Conservation (phyloP, 2,329 filamentous ascomycete species). For the Paecilomyces fulvus region DNA sequence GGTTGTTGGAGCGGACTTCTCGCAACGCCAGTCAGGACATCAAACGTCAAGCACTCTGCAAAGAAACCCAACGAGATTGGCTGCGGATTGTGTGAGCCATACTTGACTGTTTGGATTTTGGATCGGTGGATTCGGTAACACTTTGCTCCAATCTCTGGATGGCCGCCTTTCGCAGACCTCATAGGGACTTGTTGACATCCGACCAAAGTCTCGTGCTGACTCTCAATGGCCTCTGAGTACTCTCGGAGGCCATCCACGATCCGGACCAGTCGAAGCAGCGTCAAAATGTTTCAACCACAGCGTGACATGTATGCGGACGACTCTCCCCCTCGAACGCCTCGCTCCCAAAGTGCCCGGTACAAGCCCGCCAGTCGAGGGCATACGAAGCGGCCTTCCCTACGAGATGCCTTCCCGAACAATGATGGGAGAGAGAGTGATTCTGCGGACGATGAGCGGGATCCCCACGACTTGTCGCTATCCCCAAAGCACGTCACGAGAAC, state of each 20-base stretch:
- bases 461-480: slow-evolving; percentile 75
- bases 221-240: background rate
- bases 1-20: background rate
- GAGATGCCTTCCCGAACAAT: slow-evolving; percentile 32
- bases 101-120: background rate
- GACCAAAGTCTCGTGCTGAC: background rate
- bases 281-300: slow-evolving; percentile 17
- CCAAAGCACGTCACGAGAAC: slow-evolving; percentile 71
- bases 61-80: background rate
- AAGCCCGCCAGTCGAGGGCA: slow-evolving; percentile 20
- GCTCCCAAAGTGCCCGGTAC: slow-evolving; percentile 25
- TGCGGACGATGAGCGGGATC: slow-evolving; percentile 30
- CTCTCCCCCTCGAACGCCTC: slow-evolving; percentile 34
- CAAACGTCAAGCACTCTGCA: background rate
- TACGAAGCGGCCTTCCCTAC: slow-evolving; percentile 25
- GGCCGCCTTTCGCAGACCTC: background rate
- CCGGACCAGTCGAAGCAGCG: slow-evolving; percentile 12
- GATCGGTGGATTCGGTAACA: background rate
- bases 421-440: slow-evolving; percentile 26
- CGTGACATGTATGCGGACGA: slow-evolving; percentile 16
- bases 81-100: background rate
- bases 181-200: background rate
- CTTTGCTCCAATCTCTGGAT: background rate
- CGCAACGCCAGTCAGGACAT: background rate
- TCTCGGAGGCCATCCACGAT: slow-evolving; percentile 3